Evolutionary conservation across 2,329 filamentous ascomycete genomes (phyloP).

Genomic region (Tricladium varicosporioides): DNA sequence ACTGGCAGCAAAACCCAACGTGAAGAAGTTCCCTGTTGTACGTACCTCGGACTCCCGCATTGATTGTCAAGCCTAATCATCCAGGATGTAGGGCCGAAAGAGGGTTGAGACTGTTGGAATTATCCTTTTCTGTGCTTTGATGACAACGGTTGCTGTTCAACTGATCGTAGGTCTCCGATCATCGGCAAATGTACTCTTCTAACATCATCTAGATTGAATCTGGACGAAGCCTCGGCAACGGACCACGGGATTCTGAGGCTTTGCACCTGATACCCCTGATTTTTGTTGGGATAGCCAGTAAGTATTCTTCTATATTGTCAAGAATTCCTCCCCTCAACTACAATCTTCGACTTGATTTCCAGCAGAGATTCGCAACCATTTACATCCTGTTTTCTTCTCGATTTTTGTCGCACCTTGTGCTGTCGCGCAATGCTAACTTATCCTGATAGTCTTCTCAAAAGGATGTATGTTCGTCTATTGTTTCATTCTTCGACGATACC

Average conservation of each 20-base stretch:
- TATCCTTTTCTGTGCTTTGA: conserved; percentile 63
- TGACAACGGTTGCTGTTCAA: conserved; percentile 65
- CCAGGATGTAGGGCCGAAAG: conserved; percentile 47
- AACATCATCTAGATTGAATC: conserved; percentile 47
- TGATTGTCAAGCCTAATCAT: conserved; percentile 10
- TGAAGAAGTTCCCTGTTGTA: conserved; percentile 61
- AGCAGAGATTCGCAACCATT: background rate
- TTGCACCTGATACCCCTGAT: conserved; percentile 53
- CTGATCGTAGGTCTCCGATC: conserved; percentile 46
- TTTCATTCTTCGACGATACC: conserved; percentile 50
- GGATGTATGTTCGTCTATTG: conserved; percentile 52
- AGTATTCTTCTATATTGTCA: conserved; percentile 25
- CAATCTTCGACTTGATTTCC: background rate
- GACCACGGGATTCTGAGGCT: conserved; percentile 40
- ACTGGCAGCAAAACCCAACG: conserved; percentile 56
- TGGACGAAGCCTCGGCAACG: conserved; percentile 47
- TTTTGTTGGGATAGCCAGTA: conserved; percentile 54
- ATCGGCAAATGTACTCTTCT: conserved; percentile 21
- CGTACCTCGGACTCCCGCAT: conserved; percentile 20
- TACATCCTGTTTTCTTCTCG: too few relatives aligned
- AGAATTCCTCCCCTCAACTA: background rate
- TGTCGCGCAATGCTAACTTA: background rate
- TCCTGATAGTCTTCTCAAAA: conserved; percentile 47
- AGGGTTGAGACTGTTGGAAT: conserved; percentile 64
- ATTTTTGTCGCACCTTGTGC: background rate